Evolutionary conservation across 2,329 filamentous ascomycete species (phyloP).

Genomic region (Blastomyces parvus): DNA sequence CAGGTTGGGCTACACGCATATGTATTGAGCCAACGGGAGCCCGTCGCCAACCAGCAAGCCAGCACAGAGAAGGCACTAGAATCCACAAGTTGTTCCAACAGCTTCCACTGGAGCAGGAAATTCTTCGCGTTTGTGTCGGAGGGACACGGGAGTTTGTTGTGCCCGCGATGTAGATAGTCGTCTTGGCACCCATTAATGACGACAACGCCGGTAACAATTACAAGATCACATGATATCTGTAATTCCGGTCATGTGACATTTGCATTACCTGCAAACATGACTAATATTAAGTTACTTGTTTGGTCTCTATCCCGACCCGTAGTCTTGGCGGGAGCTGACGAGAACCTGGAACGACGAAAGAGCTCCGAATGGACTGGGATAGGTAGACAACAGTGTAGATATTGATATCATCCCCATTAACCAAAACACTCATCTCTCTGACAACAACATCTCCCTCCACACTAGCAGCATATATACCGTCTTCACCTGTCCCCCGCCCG

Average conservation of each 20-base stretch:
- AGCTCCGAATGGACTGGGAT: background rate
- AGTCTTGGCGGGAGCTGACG: background rate
- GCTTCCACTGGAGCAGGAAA: too few relatives aligned
- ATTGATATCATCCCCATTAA: background rate
- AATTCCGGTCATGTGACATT: background rate
- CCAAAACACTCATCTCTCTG: background rate
- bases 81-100: background rate
- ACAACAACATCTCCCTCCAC: background rate
- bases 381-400: background rate
- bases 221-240: background rate
- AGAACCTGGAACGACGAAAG: background rate
- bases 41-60: background rate
- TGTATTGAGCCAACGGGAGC: too few relatives aligned
- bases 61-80: background rate
- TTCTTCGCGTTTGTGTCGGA: background rate
- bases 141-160: background rate
- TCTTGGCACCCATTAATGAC: too few relatives aligned
- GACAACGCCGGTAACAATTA: background rate
- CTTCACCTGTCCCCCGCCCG: background rate
- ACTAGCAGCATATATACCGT: too few relatives aligned
- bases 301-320: background rate
- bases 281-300: background rate
- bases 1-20: too few relatives aligned
- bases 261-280: conserved; percentile 1
- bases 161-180: too few relatives aligned